Evolutionary conservation across 768 basidiomycete genomes (phyloP).

Genomic region (Podaxis sp.): DNA sequence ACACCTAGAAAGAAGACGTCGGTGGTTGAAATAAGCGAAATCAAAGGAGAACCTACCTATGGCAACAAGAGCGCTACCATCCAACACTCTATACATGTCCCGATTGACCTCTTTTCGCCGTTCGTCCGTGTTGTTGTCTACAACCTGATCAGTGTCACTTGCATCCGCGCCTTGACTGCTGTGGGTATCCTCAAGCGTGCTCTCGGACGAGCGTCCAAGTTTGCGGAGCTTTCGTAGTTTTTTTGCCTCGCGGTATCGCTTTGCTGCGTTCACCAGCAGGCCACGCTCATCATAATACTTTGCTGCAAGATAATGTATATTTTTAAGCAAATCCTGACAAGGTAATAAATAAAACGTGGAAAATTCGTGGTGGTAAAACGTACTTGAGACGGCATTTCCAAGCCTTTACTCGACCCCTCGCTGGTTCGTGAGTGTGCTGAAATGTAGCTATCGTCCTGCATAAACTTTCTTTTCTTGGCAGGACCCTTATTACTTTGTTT

Average conservation of each 20-base stretch:
- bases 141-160: constrained; percentile 11
- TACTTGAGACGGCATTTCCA: constrained; percentile 8
- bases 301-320: constrained; percentile 46
- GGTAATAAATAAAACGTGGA: constrained; percentile 12
- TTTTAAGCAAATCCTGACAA: constrained; percentile 48
- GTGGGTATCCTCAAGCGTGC: constrained; percentile 17
- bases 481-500: constrained; percentile 18
- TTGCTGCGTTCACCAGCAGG: constrained; percentile 52
- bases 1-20: constrained; percentile 44
- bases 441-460: constrained; percentile 16
- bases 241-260: constrained; percentile 43
- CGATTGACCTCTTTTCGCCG: constrained; percentile 27
- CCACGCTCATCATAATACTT: constrained; percentile 63
- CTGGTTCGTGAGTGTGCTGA: background rate
- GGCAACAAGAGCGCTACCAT: constrained; percentile 72
- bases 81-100: constrained; percentile 77
- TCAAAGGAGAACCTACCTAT: constrained; percentile 47
- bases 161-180: constrained; percentile 7
- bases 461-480: constrained; percentile 15
- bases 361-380: constrained; percentile 9
- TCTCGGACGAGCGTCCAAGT: background rate
- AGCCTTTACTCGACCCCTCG: background rate
- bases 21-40: background rate
- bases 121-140: constrained; percentile 17
- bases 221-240: constrained; percentile 28